phyloP scores from a whole-genome alignment of 345 rosid species.

The Citrus unshiu region DNA sequence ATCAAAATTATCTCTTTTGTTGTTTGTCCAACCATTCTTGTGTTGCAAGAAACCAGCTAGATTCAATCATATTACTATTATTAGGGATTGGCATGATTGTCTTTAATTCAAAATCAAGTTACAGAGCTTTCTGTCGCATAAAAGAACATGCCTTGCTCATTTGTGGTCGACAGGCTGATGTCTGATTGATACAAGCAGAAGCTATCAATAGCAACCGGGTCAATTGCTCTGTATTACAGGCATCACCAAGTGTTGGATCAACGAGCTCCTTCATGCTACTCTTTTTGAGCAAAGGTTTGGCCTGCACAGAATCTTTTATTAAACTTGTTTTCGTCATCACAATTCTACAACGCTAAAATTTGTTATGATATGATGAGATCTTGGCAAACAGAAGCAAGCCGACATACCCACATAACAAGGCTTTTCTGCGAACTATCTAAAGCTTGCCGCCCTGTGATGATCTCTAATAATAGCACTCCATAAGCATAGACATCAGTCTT shows the following conservation, averaged over 20 bases:
- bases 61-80: neutral
- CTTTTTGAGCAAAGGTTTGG: slow-evolving; percentile 62
- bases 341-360: neutral
- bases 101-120: too few relatives aligned
- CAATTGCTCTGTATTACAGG: slow-evolving; percentile 47
- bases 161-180: slow-evolving; percentile 71
- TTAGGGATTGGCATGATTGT: too few relatives aligned
- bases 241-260: slow-evolving; percentile 56
- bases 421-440: slow-evolving; percentile 83
- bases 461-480: slow-evolving; percentile 82
- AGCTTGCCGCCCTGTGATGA: slow-evolving; percentile 84
- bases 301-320: slow-evolving; percentile 32
- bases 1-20: neutral
- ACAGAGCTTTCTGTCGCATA: too few relatives aligned
- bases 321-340: neutral
- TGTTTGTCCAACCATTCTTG: neutral
- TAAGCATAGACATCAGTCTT: slow-evolving; percentile 87
- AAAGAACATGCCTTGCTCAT: slow-evolving; percentile 55
- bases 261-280: slow-evolving; percentile 50
- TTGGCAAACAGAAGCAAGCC: slow-evolving; percentile 25
- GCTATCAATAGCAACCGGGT: slow-evolving; percentile 71
- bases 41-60: neutral
- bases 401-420: slow-evolving; percentile 82
- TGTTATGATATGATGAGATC: neutral
- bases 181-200: slow-evolving; percentile 63